Conservation (phyloP, 2,329 filamentous ascomycete species). For the Fusarium bulbicola region DNA sequence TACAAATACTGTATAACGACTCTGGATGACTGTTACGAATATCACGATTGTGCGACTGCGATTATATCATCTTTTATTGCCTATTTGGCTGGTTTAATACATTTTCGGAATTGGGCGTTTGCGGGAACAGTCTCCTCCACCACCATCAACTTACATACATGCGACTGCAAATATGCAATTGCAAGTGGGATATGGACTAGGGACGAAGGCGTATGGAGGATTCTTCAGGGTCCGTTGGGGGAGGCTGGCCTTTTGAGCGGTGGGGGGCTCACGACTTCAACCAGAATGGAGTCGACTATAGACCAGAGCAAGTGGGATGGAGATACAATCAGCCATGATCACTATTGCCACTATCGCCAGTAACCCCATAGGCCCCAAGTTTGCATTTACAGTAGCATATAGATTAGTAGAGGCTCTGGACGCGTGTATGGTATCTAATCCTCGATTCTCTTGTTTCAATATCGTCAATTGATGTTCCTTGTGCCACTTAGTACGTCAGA, state of each 20-base stretch:
- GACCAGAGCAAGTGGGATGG: conserved; percentile 14
- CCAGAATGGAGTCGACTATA: conserved; percentile 10
- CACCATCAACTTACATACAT: conserved; percentile 9
- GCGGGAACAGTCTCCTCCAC: conserved; percentile 16
- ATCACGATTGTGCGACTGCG: conserved; percentile 38
- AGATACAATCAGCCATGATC: conserved; percentile 11
- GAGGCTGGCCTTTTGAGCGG: conserved; percentile 21
- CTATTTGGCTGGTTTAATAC: conserved; percentile 37
- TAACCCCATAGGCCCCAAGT: neutral
- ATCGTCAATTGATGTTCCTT: conserved; percentile 8
- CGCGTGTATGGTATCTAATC: conserved; percentile 41
- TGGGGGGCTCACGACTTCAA: neutral
- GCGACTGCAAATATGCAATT: conserved; percentile 24
- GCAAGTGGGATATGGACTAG: conserved; percentile 32
- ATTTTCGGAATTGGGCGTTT: conserved; percentile 44
- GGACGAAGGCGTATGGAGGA: conserved; percentile 28
- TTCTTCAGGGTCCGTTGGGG: conserved; percentile 26
- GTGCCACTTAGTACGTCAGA: neutral
- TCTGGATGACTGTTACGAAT: conserved; percentile 44
- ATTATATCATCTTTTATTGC: conserved; percentile 35
- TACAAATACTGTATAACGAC: conserved; percentile 40
- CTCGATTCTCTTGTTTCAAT: conserved; percentile 23
- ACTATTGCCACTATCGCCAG: neutral
- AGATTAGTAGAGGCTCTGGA: conserved; percentile 37
- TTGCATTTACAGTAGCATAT: conserved; percentile 34